Percentiles rank a stretch among this genome's conserved stretches.
phyloP scores from a whole-genome alignment of 441 rosid genomes.

The Hura crepitans region DNA sequence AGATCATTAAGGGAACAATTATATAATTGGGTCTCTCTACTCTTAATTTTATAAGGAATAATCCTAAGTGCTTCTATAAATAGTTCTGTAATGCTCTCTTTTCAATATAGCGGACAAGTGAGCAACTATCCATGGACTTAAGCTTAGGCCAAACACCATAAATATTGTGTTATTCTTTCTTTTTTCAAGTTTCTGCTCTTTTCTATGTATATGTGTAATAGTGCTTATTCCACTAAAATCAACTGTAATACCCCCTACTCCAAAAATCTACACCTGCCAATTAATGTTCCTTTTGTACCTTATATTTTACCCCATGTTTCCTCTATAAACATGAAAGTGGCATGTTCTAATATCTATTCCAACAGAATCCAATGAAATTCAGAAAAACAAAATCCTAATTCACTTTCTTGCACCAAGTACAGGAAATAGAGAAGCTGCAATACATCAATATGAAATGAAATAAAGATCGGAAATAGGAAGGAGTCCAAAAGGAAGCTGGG shows the following conservation, averaged over 20 bases:
- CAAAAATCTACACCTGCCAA: too few relatives aligned
- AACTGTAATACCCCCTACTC: too few relatives aligned
- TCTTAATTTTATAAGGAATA: too few relatives aligned
- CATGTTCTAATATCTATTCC: not conserved
- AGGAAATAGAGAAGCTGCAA: not conserved
- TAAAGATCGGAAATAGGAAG: not conserved
- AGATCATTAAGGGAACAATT: too few relatives aligned
- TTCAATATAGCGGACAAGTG: too few relatives aligned
- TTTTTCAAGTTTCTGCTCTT: not conserved
- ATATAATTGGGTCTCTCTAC: too few relatives aligned
- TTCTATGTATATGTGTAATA: not conserved
- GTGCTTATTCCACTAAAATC: not conserved
- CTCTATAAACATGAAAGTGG: not conserved
- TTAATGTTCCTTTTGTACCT: not conserved
- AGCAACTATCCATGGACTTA: too few relatives aligned
- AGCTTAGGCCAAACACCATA: too few relatives aligned
- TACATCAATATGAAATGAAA: not conserved
- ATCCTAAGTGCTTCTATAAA: too few relatives aligned
- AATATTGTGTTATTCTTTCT: too few relatives aligned
- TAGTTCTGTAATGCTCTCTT: too few relatives aligned
- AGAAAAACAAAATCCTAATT: not conserved
- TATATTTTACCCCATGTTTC: not conserved
- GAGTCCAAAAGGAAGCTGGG: not conserved
- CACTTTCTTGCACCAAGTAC: conserved; percentile 2
- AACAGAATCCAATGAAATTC: not conserved